phyloP scores from a whole-genome alignment of 768 basidiomycete genomes.

The Leccinum broughii region DNA sequence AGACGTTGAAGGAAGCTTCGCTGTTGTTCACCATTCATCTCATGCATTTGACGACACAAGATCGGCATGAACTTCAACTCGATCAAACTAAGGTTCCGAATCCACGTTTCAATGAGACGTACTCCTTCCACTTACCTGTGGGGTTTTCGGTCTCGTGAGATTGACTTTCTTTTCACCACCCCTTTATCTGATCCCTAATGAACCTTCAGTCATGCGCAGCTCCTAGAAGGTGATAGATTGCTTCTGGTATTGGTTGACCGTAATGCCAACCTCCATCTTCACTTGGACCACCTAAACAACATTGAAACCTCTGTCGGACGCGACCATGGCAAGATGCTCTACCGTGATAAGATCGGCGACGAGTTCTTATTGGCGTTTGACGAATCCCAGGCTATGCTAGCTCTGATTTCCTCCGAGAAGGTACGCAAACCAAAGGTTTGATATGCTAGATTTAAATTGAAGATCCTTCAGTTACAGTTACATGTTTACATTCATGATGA shows the following conservation, averaged over 20 bases:
- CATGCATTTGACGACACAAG: conserved; percentile 33
- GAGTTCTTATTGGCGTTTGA: no score
- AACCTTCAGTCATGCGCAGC: no score
- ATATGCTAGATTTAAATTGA: neutral
- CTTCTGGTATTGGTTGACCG: no score
- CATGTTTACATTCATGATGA: conserved; percentile 54
- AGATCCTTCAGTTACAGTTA: conserved; percentile 34
- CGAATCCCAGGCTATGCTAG: no score
- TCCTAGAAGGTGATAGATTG: no score
- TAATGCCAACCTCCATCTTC: no score
- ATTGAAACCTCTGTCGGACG: no score
- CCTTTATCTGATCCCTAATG: no score
- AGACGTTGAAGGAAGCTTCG: conserved; percentile 19
- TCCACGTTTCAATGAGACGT: conserved; percentile 28
- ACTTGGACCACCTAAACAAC: no score
- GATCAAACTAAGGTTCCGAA: conserved; percentile 20
- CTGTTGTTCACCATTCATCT: conserved; percentile 27
- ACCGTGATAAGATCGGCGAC: no score
- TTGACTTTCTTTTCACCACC: neutral
- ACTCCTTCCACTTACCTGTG: conserved; percentile 24
- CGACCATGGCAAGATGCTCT: no score
- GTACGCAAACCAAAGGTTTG: conserved; percentile 23
- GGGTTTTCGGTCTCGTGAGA: conserved; percentile 28
- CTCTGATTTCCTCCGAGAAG: conserved; percentile 1
- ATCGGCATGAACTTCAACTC: conserved; percentile 31